phyloP scores from a whole-genome alignment of 2,329 filamentous ascomycete genomes.

The Zymoseptoria ardabiliae region DNA sequence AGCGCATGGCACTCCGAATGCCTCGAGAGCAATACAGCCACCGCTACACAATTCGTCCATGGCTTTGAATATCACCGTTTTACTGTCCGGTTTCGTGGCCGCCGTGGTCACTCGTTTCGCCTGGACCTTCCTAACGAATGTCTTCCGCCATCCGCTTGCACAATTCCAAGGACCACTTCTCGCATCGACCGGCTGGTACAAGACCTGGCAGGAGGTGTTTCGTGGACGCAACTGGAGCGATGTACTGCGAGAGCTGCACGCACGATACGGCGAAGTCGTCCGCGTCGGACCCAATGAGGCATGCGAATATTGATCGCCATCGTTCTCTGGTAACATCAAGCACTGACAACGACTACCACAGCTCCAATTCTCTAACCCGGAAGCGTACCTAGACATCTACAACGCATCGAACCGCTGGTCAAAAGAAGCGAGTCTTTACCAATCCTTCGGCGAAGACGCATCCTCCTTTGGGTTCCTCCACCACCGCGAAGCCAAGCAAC shows the following conservation, averaged over 20 bases:
- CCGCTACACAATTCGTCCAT: neutral
- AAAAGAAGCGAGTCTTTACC: slow-evolving; percentile 36
- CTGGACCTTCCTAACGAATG: slow-evolving; percentile 7
- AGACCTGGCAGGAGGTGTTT: slow-evolving; percentile 8
- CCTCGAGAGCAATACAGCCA: neutral
- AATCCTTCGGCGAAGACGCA: slow-evolving; percentile 35
- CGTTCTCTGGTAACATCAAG: neutral
- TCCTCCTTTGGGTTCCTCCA: slow-evolving; percentile 39
- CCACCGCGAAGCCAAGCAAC: slow-evolving; percentile 34
- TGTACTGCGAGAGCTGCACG: slow-evolving; percentile 8
- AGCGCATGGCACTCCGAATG: no score
- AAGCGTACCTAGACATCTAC: slow-evolving; percentile 40
- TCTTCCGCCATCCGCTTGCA: slow-evolving; percentile 7
- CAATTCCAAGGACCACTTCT: slow-evolving; percentile 7
- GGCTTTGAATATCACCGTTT: neutral
- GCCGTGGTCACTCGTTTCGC: slow-evolving; percentile 1
- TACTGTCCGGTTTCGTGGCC: slow-evolving; percentile 2
- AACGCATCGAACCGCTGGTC: slow-evolving; percentile 36
- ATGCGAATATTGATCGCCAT: neutral
- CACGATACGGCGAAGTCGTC: slow-evolving; percentile 11
- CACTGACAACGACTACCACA: slow-evolving; percentile 9
- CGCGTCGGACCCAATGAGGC: slow-evolving; percentile 14
- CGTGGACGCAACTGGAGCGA: slow-evolving; percentile 9
- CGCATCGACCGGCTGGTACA: slow-evolving; percentile 12
- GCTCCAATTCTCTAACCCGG: slow-evolving; percentile 38